phyloP scores from a whole-genome alignment of 179 eudicot genomes.

The Patellifolia procumbens region DNA sequence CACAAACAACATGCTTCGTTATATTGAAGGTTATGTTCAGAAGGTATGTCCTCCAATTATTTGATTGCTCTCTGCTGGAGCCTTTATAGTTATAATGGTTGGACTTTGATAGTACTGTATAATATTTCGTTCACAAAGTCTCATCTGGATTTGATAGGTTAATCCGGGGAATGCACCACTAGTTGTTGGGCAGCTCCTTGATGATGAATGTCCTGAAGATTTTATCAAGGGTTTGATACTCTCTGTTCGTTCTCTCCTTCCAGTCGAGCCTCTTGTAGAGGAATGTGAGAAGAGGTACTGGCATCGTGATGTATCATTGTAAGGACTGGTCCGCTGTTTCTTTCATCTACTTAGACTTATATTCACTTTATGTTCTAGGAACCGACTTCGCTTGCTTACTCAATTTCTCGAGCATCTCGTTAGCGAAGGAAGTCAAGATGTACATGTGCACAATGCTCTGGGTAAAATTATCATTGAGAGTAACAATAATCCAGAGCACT shows the following conservation, averaged over 20 bases:
- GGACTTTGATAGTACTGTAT: neutral
- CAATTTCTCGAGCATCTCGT: conserved; percentile 95
- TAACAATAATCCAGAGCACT: conserved; percentile 91
- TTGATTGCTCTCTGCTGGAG: conserved; percentile 1
- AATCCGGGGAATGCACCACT: conserved; percentile 92
- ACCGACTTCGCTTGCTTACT: conserved; percentile 86
- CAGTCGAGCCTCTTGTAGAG: conserved; percentile 90
- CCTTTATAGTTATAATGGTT: conserved; percentile 9
- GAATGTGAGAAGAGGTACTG: conserved; percentile 90
- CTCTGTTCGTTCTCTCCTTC: conserved; percentile 91
- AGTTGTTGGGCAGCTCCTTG: conserved; percentile 92
- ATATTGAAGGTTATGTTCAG: conserved; percentile 95
- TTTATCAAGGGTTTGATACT: conserved; percentile 88
- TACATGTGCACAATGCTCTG: conserved; percentile 93
- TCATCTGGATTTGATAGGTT: conserved; percentile 46
- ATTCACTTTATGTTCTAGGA: conserved; percentile 52
- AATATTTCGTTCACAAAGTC: neutral
- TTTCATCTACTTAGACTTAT: conserved; percentile 3
- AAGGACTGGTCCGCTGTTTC: conserved; percentile 15
- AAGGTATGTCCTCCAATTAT: conserved; percentile 49
- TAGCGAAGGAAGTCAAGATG: conserved; percentile 96
- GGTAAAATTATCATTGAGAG: conserved; percentile 95
- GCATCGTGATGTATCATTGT: neutral
- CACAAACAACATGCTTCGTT: conserved; percentile 86
- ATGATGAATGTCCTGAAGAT: conserved; percentile 96